Base-by-base conservation (phyloP, 1,284 basidiomycete genomes). In the Schizophyllum amplum region DNA sequence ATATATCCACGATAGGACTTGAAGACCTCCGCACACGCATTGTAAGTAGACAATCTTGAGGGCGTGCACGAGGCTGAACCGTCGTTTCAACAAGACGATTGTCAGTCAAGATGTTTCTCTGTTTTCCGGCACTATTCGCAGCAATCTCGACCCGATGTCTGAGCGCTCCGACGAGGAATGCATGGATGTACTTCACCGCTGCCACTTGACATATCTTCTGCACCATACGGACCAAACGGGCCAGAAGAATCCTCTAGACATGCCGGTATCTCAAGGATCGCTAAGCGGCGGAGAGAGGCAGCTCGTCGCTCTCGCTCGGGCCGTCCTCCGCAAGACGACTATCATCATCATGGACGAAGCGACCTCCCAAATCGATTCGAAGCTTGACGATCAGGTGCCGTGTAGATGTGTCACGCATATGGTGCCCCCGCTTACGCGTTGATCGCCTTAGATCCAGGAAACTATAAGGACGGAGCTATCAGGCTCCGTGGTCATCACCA, bases 341-440 rank as follows among this genome's bases (percentile, higher is more conserved):
- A 80, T 94, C 54, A 85, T 94, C 54, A 88, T 94, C 59, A 83
- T 94, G 78, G 92, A 94, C 65, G 92, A 94, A 68, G 90, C 76
- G 5, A 92, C 88, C 0, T 87, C 87, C 3, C 85, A 87, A 59
- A 86, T 92, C 51, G 89, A 91, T 68, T 77, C 81, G n/a, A 75
- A 76, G 24, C 79, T 90, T 11, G 85, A 87, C 67, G 84, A 86
- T 57, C 78, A 83, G 75, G 84, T 82, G 62, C n/a, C 47, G 64
- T 61, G 11, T 54, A 9, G 7, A 42, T 20, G n/a, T 23, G 57
- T 51, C 24, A 47, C 57, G 51, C 55, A 60, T 23, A 24, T 47
- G 2, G 17, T 3, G 4, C 17, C 3, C 27, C 27, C 13, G 33
- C 33, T 17, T 6, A 50, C 9, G 22, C 20, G 15, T 17, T 48